A percentile compares a stretch with the other conserved stretches of the same genome.
These are phyloP conservation scores for Collybia sp. DNA, from an alignment of 768 basidiomycete genomes.

Conservation along the genomic window DNA sequence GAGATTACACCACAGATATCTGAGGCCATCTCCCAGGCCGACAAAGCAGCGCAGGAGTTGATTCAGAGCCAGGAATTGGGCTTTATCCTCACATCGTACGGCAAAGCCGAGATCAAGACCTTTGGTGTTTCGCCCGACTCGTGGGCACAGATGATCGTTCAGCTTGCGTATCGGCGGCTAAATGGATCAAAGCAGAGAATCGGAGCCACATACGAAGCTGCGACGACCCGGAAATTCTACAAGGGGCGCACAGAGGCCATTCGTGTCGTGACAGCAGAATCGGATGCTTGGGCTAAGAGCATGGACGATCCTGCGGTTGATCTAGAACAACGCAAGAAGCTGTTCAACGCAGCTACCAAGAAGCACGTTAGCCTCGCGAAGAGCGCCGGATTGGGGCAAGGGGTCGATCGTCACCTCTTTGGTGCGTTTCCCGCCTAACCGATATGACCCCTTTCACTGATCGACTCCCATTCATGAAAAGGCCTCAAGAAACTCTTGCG, in stretches of 20 bases:
- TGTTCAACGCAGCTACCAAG: conserved; percentile 59
- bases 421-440: conserved; percentile 34
- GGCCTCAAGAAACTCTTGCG: conserved; percentile 68
- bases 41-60: conserved; percentile 50
- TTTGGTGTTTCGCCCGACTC: conserved; percentile 91
- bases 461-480: conserved; percentile 15
- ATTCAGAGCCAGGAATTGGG: conserved; percentile 59
- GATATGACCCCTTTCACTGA: not conserved
- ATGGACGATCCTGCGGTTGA: conserved; percentile 55
- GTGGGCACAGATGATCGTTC: conserved; percentile 91
- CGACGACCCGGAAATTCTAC: conserved; percentile 82
- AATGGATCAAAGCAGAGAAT: conserved; percentile 45
- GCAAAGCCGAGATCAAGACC: conserved; percentile 81
- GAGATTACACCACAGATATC: conserved; percentile 42
- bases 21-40: conserved; percentile 53
- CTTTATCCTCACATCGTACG: conserved; percentile 68
- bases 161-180: conserved; percentile 81
- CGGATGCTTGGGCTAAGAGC: conserved; percentile 69
- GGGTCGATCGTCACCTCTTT: conserved; percentile 85
- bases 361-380: conserved; percentile 66
- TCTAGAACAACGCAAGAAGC: conserved; percentile 37
- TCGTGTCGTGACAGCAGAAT: conserved; percentile 72
- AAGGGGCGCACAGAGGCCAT: conserved; percentile 96
- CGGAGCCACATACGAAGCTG: conserved; percentile 92
- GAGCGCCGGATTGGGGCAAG: conserved; percentile 60